Percentiles rank a stretch among this genome's conserved stretches.
phyloP scores from a whole-genome alignment of 352 stramenopile genomes.

The Blastocystis sp. region DNA sequence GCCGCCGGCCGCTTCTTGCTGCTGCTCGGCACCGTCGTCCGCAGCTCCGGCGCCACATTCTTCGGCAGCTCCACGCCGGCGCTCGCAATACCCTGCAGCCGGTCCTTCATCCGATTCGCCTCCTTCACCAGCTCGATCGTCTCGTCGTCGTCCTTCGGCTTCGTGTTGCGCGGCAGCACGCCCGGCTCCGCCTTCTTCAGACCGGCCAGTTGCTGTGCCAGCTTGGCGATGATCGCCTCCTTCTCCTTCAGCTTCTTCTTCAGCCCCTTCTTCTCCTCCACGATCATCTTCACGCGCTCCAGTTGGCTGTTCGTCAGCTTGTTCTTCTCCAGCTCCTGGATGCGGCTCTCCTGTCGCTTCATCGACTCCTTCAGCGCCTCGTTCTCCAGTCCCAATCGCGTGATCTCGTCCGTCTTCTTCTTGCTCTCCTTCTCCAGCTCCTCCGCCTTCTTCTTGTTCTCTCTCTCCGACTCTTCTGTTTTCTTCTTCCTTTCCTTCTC shows the following conservation, averaged over 20 bases:
- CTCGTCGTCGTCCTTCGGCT: not conserved
- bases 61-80: not conserved
- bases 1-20: slow-evolving; percentile 3
- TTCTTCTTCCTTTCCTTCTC: not conserved
- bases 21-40: slow-evolving; percentile 18
- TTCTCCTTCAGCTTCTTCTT: slow-evolving; percentile 45
- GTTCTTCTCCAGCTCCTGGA: slow-evolving; percentile 67
- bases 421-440: slow-evolving; percentile 1
- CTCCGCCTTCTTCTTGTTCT: not conserved
- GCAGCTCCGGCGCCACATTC: slow-evolving; percentile 1
- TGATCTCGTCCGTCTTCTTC: not conserved
- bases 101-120: slow-evolving; percentile 23
- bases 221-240: not conserved
- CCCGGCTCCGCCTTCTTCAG: not conserved
- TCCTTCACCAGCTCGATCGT: slow-evolving; percentile 2
- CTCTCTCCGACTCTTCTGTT: not conserved
- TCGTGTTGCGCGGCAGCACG: not conserved
- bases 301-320: slow-evolving; percentile 53
- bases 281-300: slow-evolving; percentile 23
- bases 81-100: slow-evolving; percentile 1
- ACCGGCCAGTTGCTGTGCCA: not conserved
- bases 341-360: slow-evolving; percentile 8
- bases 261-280: slow-evolving; percentile 36
- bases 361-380: slow-evolving; percentile 34
- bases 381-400: slow-evolving; percentile 14